Base-by-base conservation (phyloP, 345 rosid genomes). In the Acer campestre region DNA sequence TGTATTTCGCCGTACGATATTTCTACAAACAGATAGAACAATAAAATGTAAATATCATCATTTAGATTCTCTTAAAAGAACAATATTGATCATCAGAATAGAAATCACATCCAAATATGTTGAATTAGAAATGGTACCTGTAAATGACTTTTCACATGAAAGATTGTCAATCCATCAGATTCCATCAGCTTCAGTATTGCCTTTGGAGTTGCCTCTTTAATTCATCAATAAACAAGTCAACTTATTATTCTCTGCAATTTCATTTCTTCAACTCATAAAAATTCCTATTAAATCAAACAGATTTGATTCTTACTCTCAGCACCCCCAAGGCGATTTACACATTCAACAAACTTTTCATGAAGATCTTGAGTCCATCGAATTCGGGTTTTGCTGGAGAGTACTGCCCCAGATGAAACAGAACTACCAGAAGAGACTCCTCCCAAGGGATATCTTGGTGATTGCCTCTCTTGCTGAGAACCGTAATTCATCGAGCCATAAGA, bases 61-160 rank as follows among this genome's bases (percentile, higher is more conserved):
- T 74, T 56, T 40, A 68, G 53, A 68, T 64, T 58, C n/a, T 59
- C 18, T 49, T 31, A 4, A 42, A 20, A 5, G 31, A 44, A 44
- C 23, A 49, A 17, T 14, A 25, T 3, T 44, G 59, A 35, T 35
- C 38, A 65, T 3, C 31, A 22, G 38, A 27, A 38, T 22, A 29
- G 6, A 58, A n/a, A 23, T 14, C 14, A 25, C 14, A 16, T 48
- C 9, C 68, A 65, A 20, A 68, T 49, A 12, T 59, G 12, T 46
- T 3, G 0, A 14, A 20, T 4, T 27, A 71, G 12, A 14, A 72
- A n/a, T 23, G 64, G 46, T 55, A 93, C 95, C 94, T 95, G 99
- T 90, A 96, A 82, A 77, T 94, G 99, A 82, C 99, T 94, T 87
- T 96, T 96, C 6, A 96, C 94, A 86, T 96, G 99, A 79, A 92